Conservation (phyloP, 176 grass and related monocot species). For the Triticum dicoccoides region DNA sequence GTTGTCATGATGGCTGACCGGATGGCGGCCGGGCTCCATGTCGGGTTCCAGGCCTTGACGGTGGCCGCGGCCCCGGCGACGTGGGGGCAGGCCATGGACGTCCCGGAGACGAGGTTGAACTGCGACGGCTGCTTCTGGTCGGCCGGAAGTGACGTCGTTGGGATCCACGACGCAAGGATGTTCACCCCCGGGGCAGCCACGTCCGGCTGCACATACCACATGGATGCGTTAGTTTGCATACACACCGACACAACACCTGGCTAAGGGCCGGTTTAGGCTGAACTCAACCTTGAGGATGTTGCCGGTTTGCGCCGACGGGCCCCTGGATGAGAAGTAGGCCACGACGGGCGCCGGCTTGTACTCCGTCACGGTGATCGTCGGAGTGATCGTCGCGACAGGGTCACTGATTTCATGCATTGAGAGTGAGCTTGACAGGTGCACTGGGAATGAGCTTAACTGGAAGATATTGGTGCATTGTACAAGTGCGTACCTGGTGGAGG, state of each 20-base stretch:
- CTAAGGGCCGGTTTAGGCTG: background rate
- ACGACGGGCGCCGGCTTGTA: conserved; percentile 74
- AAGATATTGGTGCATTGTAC: background rate
- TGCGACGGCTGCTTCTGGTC: conserved; percentile 65
- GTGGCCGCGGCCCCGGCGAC: conserved; percentile 65
- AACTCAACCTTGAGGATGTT: conserved; percentile 65
- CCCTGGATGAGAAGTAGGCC: conserved; percentile 86
- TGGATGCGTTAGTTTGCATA: background rate
- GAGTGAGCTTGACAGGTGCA: background rate
- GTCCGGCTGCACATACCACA: conserved; percentile 46
- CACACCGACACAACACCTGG: background rate
- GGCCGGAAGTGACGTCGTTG: conserved; percentile 32
- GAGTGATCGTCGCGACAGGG: conserved; percentile 62
- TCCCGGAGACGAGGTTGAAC: conserved; percentile 86
- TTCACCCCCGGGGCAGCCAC: conserved; percentile 78
- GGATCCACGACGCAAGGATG: conserved; percentile 91
- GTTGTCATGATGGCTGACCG: conserved; percentile 86
- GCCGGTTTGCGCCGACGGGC: conserved; percentile 44
- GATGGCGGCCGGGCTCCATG: conserved; percentile 79
- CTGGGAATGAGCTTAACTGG: background rate
- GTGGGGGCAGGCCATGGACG: conserved; percentile 94
- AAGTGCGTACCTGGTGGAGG: conserved; percentile 52
- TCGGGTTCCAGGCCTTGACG: conserved; percentile 73
- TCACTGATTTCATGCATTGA: conserved; percentile 21
- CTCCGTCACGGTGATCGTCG: conserved; percentile 60